phyloP scores from a whole-genome alignment of 2,329 filamentous ascomycete species.

The Fusarium robinianum region DNA sequence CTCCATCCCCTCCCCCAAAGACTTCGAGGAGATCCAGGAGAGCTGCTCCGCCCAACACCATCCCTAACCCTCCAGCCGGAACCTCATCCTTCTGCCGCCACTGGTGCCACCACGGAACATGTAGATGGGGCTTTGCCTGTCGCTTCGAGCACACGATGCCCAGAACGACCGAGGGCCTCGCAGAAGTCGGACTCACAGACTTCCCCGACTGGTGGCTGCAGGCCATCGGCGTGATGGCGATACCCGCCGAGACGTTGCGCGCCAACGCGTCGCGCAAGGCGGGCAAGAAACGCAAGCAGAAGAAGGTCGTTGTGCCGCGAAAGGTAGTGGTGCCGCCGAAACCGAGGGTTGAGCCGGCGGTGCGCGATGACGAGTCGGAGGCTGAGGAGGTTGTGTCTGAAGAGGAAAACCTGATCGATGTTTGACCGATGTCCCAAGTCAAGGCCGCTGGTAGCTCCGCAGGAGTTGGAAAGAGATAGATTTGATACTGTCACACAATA shows the following conservation, averaged over 20 bases:
- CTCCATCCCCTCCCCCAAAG: not conserved
- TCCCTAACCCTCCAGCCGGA: conserved; percentile 2
- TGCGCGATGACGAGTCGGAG: not conserved
- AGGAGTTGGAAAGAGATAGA: too few species aligned
- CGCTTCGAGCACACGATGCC: conserved; percentile 55
- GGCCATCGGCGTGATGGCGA: conserved; percentile 22
- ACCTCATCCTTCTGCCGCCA: conserved; percentile 41
- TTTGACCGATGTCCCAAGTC: conserved; percentile 5
- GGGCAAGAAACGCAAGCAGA: conserved; percentile 14
- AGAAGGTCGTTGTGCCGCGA: conserved; percentile 1
- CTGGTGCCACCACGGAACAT: conserved; percentile 55
- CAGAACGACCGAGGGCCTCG: conserved; percentile 44
- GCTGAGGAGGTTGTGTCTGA: not conserved
- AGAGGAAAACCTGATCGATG: conserved; percentile 22
- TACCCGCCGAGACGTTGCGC: conserved; percentile 11
- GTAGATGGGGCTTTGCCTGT: conserved; percentile 51
- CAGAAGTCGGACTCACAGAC: conserved; percentile 47
- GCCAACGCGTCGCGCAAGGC: conserved; percentile 8
- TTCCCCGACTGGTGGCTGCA: conserved; percentile 51
- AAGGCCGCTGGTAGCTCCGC: too few species aligned
- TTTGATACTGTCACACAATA: too few species aligned
- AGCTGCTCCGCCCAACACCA: too few species aligned
- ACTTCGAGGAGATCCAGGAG: not conserved
- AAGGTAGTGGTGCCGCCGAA: not conserved
- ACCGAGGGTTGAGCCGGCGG: not conserved